Evolutionary conservation across 2,329 filamentous ascomycete genomes (phyloP).

Genomic region (Alternaria gaisen): DNA sequence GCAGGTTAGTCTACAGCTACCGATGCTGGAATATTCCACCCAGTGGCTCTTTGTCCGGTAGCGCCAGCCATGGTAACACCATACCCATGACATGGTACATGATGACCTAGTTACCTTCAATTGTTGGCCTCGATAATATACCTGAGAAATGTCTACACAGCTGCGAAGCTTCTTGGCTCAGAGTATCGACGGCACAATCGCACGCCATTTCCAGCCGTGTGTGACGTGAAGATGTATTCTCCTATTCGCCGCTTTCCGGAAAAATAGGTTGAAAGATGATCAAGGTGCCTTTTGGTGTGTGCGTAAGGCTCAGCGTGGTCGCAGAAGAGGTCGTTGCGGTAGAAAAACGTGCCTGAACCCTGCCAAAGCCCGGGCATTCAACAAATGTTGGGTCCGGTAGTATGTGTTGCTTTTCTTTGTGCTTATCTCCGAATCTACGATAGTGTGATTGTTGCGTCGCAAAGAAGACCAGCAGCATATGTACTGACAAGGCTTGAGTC

Average conservation of each 20-base stretch:
- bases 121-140: neutral
- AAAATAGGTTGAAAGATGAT: neutral
- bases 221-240: conserved; percentile 9
- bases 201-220: conserved; percentile 4
- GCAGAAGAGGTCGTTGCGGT: conserved; percentile 14
- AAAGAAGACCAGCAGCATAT: neutral
- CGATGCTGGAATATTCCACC: neutral
- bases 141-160: neutral
- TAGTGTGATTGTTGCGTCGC: neutral
- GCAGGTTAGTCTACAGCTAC: neutral
- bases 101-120: neutral
- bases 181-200: conserved; percentile 13
- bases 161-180: neutral
- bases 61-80: neutral
- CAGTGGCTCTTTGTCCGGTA: neutral
- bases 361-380: neutral
- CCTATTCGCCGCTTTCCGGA: conserved; percentile 4
- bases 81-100: neutral
- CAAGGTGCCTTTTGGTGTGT: conserved; percentile 5
- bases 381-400: neutral
- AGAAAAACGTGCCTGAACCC: neutral
- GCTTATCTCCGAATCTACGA: neutral
- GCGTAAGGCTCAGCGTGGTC: conserved; percentile 14
- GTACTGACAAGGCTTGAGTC: neutral
- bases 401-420: neutral